Conservation (phyloP, 1,284 basidiomycete genomes). For the Ganoderma sinense region DNA sequence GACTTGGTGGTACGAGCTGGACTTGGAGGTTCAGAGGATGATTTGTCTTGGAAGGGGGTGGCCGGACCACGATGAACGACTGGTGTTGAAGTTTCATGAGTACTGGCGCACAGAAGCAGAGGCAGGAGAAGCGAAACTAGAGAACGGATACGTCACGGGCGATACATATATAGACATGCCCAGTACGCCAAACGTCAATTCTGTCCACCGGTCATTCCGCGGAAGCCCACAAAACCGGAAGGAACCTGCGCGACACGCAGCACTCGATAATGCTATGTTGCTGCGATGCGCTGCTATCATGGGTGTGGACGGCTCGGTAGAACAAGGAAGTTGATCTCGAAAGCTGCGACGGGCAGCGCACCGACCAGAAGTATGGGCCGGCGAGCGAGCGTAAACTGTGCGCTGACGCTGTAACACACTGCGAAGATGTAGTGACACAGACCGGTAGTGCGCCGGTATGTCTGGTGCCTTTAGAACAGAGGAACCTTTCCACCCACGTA, state of each 20-base stretch:
- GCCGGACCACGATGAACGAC: slow-evolving; percentile 88
- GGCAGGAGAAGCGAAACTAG: neutral
- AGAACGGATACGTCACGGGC: neutral
- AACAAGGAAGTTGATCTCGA: neutral
- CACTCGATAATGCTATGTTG: neutral
- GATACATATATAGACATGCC: neutral
- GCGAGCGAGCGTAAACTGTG: neutral
- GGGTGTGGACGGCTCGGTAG: neutral
- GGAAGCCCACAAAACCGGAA: neutral
- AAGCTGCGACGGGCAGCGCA: neutral
- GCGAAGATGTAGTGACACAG: neutral
- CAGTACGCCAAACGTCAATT: neutral
- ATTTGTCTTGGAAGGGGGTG: slow-evolving; percentile 83
- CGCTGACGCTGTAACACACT: neutral
- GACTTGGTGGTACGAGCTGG: slow-evolving; percentile 83
- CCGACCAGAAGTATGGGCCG: neutral
- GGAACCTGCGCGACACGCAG: neutral
- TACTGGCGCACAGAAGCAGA: slow-evolving; percentile 5
- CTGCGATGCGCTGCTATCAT: neutral
- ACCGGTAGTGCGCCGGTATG: neutral
- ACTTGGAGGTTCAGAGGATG: slow-evolving; percentile 95
- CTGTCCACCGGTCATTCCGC: neutral
- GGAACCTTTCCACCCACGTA: neutral
- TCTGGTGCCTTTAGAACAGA: neutral
- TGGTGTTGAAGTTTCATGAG: slow-evolving; percentile 40